Evolutionary conservation across 495 filamentous ascomycete genomes (phyloP).

Genomic region (Hypoxylon cercidicola): DNA sequence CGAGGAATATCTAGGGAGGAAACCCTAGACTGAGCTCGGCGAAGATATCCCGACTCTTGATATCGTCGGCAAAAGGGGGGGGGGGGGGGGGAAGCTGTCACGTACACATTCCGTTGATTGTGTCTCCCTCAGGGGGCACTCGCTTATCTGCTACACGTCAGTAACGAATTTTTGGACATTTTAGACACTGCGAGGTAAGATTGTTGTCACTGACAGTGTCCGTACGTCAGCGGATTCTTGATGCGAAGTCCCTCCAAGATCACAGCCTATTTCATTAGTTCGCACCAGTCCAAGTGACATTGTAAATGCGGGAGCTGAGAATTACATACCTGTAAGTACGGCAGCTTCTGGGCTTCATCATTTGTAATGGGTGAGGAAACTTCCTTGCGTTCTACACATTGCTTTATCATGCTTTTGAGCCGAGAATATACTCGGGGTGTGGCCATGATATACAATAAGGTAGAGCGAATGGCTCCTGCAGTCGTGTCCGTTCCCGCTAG

Average conservation of each 20-base stretch:
- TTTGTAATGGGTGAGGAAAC: slow-evolving; percentile 50
- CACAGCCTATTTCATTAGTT: slow-evolving; percentile 45
- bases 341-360: slow-evolving; percentile 52
- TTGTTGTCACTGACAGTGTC: slow-evolving; percentile 20
- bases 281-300: background rate
- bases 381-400: slow-evolving; percentile 41
- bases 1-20: too few species aligned
- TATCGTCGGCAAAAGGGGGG: too few species aligned
- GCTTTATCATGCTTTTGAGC: slow-evolving; percentile 65
- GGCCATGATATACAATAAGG: slow-evolving; percentile 64
- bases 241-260: slow-evolving; percentile 60
- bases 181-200: background rate
- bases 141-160: slow-evolving; percentile 40
- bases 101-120: slow-evolving; percentile 50
- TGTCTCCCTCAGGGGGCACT: slow-evolving; percentile 59
- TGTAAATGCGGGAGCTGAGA: background rate
- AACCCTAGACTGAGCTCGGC: too few species aligned
- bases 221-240: slow-evolving; percentile 44
- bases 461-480: slow-evolving; percentile 65
- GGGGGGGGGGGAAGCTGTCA: too few species aligned
- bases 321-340: slow-evolving; percentile 49
- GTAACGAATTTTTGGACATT: background rate
- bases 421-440: slow-evolving; percentile 58
- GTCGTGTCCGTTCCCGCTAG: slow-evolving; percentile 73
- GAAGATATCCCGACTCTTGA: too few species aligned